Evolutionary conservation across 2,329 filamentous ascomycete species (phyloP).

Genomic region (Juglanconis oblonga): DNA sequence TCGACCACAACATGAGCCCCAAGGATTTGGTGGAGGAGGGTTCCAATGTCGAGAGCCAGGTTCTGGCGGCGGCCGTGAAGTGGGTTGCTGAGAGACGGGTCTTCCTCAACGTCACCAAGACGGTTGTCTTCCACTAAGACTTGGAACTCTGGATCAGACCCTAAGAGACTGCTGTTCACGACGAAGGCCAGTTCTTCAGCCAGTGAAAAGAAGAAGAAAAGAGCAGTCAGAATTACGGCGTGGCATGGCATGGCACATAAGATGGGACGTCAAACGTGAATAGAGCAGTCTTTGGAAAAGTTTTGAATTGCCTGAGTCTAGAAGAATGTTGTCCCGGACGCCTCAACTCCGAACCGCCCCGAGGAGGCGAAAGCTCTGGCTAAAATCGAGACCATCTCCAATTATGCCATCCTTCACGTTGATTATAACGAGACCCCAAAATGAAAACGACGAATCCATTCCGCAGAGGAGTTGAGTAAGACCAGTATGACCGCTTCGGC

Average conservation of each 20-base stretch:
- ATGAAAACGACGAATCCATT: no score
- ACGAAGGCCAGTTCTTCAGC: neutral
- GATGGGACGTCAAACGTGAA: neutral
- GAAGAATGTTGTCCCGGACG: no score
- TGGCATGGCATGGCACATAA: neutral
- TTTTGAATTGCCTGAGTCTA: no score
- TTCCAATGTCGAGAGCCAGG: conserved; percentile 80
- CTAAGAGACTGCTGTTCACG: neutral
- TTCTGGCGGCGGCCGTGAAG: conserved; percentile 76
- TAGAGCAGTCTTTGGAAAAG: neutral
- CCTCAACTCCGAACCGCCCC: no score
- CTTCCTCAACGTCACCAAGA: conserved; percentile 76
- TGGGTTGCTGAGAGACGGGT: conserved; percentile 78
- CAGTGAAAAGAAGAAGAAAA: neutral
- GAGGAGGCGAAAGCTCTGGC: no score
- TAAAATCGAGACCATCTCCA: no score
- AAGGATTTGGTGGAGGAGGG: conserved; percentile 77
- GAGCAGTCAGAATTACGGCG: no score
- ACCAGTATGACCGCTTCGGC: no score
- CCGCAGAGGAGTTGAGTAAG: no score
- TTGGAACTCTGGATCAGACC: neutral
- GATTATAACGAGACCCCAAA: no score
- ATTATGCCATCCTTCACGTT: no score
- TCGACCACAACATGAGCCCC: conserved; percentile 73
- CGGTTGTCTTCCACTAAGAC: conserved; percentile 64